Conservation (phyloP, 2,329 filamentous ascomycete genomes). For the Colletotrichum graminicola region DNA sequence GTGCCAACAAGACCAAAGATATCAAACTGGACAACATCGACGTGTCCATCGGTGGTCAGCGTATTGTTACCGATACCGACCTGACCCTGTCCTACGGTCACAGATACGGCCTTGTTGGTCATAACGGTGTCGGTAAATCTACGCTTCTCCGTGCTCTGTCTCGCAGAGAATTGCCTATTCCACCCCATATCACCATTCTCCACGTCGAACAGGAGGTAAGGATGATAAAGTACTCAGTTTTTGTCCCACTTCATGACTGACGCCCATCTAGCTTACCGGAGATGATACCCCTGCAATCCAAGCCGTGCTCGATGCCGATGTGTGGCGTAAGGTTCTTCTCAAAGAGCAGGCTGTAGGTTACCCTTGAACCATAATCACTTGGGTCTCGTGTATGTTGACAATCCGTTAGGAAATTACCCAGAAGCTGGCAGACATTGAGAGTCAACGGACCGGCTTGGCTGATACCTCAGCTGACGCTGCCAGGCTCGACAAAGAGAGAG, state of each 20-base stretch:
- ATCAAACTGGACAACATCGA: slow-evolving; percentile 98
- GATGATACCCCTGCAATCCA: slow-evolving; percentile 96
- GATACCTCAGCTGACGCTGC: slow-evolving; percentile 93
- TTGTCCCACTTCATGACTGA: slow-evolving; percentile 42
- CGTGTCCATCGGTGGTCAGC: slow-evolving; percentile 87
- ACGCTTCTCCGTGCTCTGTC: slow-evolving; percentile 94
- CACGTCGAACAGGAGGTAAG: slow-evolving; percentile 96
- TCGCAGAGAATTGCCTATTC: slow-evolving; percentile 92
- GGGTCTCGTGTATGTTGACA: slow-evolving; percentile 47
- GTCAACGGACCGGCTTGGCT: slow-evolving; percentile 81
- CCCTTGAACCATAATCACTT: neutral
- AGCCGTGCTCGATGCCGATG: slow-evolving; percentile 95
- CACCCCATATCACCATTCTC: slow-evolving; percentile 97
- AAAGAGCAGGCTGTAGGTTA: slow-evolving; percentile 83
- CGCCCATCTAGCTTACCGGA: slow-evolving; percentile 77
- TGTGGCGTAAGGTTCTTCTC: slow-evolving; percentile 96
- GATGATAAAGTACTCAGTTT: neutral
- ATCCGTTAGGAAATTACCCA: slow-evolving; percentile 77
- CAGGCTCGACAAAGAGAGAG: slow-evolving; percentile 86
- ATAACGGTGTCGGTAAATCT: slow-evolving; percentile 99
- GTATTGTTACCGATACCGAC: slow-evolving; percentile 91
- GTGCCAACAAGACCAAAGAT: slow-evolving; percentile 93
- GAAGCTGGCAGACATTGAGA: slow-evolving; percentile 82
- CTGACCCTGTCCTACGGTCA: slow-evolving; percentile 92
- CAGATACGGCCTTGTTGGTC: slow-evolving; percentile 96